Base-by-base conservation (phyloP, 352 stramenopile species). In the Phytophthora citricola region DNA sequence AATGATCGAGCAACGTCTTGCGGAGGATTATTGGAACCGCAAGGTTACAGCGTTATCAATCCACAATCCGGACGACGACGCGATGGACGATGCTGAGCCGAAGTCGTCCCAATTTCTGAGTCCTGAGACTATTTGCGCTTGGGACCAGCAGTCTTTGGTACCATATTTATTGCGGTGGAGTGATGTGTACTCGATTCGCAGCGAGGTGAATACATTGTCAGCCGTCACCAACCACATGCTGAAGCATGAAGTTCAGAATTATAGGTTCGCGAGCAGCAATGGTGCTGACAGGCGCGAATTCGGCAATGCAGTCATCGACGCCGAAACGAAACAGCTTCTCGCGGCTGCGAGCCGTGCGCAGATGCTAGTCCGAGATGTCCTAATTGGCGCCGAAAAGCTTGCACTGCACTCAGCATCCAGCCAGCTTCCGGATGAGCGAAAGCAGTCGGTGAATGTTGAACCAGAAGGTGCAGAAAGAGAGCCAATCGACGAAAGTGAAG, bases 121-220 rank as follows among this genome's bases (percentile, higher is more conserved):
- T 39, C 22, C 57, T 26, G 66, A 77, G 6, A 11, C 57, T n/a
- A 79, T 86, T 53, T 70, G 57, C 24, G 64, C 46, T 0, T 86
- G 78, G 78, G 70, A 75, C 32, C 67, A 73, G 39, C 43, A 69
- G 5, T 68, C 53, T 26, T 34, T 67, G 11, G 31, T 58, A 5
- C 59, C 67, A n/a, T 68, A 78, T 69, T 63, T 79, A 63, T 62
- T 87, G 34, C 71, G 69, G 31, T 85, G 71, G 73, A 87, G 78
- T 27, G 72, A 82, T 11, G 76, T 85, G 44, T 84, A 81, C 31
- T 46, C 63, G 24, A 60, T 81, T 27, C 73, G 78, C 6, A 63
- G 40, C 7, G 70, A 84, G 5, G 50, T 83, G 43, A 71, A 75
- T 27, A 58, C 63, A 15, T 73, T 78, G 4, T 75, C 64, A 17